A percentile compares a stretch with the other conserved stretches of the same genome.
Evolutionary conservation across 345 rosid species (phyloP).

Genomic region (Acer negundo): DNA sequence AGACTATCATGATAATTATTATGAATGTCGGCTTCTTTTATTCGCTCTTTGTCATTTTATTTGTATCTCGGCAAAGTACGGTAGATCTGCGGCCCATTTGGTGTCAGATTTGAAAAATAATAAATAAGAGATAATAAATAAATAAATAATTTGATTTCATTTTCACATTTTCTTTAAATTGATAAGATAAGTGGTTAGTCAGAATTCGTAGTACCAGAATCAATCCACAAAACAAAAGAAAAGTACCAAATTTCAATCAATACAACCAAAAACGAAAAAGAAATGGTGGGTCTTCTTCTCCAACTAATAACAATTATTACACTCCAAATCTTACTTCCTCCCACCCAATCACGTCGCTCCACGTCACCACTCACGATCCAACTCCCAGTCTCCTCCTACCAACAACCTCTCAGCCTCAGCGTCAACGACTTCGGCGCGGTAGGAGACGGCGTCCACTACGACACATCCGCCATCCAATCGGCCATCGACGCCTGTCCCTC

Average conservation of each 20-base stretch:
- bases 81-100: too few species aligned
- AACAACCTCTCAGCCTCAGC: conserved; percentile 28
- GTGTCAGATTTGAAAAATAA: too few species aligned
- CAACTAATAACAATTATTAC: conserved; percentile 1
- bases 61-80: not conserved
- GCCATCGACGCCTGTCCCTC: conserved; percentile 68
- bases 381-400: conserved; percentile 23
- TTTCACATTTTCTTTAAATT: too few species aligned
- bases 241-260: not conserved
- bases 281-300: not conserved
- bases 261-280: not conserved
- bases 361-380: conserved; percentile 32
- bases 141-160: too few species aligned
- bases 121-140: too few species aligned
- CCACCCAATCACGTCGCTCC: conserved; percentile 36
- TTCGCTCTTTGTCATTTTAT: not conserved
- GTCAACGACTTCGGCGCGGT: conserved; percentile 78
- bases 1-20: conserved; percentile 18
- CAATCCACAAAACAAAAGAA: too few species aligned
- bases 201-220: too few species aligned
- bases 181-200: too few species aligned
- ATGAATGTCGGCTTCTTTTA: conserved; percentile 14
- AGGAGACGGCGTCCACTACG: conserved; percentile 80
- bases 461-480: conserved; percentile 69
- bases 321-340: conserved; percentile 24